Evolutionary conservation across 805 yeast genomes (phyloP), one percentile per base, ranked within the genome.

Genomic region (Ogataea methanolica): DNA sequence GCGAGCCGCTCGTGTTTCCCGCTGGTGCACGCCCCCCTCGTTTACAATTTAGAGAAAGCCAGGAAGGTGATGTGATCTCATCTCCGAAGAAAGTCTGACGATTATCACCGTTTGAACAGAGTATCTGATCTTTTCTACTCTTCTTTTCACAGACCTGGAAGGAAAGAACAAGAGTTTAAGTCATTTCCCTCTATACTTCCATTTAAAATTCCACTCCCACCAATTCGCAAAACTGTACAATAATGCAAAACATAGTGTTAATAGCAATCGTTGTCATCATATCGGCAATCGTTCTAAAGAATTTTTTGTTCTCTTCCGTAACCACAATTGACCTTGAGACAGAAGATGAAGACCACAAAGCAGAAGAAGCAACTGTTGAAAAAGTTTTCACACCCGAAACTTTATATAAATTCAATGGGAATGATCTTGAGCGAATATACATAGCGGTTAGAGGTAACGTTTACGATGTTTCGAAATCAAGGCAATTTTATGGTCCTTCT

Each of bases 401-500:
- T 2, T 71, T 92, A 23, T 78, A 79, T 48, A 83, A 82, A 56
- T 90, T 70, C 71, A 89, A 92, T 65, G 98, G 98, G 1, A 78
- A 72, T 45, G 89, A 85, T 53, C 83, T 86, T 53, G 83, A 83
- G 45, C 81, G 80, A 58, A 88, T 92, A n/a, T 85, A 83, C 60
- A 78, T 92, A 52, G 94, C 88, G 0, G 88, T 92, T n/a, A 80
- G 76, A 56, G 96, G 96, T 1, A 83, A 75, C 23, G 96, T 92
- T 3, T 92, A 78, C 59, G 97, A 92, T 60, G 96, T 89, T 19
- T 72, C 88, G 5, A 71, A 73, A 11, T 96, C 96, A 0, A 79
- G 91, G 54, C 78, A 79, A 41, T 91, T 92, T 63, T 92, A 92
- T 66, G 98, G 98, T 0, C 98, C 98, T 6, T 88, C 92, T 31